Evolutionary conservation across 495 filamentous ascomycete genomes (phyloP).

Genomic region (Niebla homalea): DNA sequence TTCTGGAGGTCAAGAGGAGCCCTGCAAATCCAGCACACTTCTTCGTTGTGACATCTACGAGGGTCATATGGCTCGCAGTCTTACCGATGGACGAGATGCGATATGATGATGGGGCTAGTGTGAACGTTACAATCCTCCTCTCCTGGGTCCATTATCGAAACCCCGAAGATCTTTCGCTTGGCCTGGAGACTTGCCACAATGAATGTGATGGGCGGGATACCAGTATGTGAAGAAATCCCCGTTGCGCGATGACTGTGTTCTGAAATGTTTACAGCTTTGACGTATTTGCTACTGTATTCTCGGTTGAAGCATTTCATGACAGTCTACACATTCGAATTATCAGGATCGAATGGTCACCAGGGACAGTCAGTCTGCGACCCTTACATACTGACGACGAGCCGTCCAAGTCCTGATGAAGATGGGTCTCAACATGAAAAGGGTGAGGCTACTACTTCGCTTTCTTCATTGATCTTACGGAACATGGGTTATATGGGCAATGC

Average conservation of each 20-base stretch:
- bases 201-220: constrained; percentile 20
- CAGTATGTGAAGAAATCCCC: neutral
- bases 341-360: constrained; percentile 11
- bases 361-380: constrained; percentile 26
- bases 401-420: neutral
- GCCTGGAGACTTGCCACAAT: constrained; percentile 20
- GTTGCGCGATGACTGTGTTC: neutral
- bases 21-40: constrained; percentile 33
- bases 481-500: neutral
- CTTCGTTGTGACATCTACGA: constrained; percentile 41
- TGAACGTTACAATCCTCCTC: constrained; percentile 15
- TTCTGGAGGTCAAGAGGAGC: constrained; percentile 40
- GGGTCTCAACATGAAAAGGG: neutral
- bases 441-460: neutral
- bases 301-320: constrained; percentile 26
- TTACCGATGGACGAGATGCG: neutral
- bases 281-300: constrained; percentile 32
- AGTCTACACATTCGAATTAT: constrained; percentile 24
- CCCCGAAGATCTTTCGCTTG: constrained; percentile 31
- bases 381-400: constrained; percentile 19
- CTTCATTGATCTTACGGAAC: neutral
- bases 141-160: constrained; percentile 36
- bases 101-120: constrained; percentile 9
- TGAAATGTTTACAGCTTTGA: constrained; percentile 8
- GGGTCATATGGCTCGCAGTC: constrained; percentile 31